Percentiles rank a stretch among this genome's conserved stretches.
phyloP scores from a whole-genome alignment of 208 protist genomes.

The Acanthamoeba divionensis region DNA sequence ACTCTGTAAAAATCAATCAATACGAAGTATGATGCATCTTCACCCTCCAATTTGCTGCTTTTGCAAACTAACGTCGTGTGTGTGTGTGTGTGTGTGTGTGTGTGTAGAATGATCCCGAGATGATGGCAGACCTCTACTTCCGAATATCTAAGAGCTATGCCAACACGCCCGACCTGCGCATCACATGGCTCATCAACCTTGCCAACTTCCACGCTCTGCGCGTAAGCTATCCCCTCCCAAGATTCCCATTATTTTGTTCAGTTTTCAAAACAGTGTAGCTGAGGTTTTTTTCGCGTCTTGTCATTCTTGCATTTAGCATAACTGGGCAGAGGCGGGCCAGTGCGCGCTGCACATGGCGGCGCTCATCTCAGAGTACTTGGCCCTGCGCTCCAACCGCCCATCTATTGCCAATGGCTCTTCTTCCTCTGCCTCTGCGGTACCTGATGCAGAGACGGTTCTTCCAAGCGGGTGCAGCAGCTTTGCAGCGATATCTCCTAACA shows the following conservation, averaged over 20 bases:
- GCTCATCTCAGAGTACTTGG: conserved; percentile 67
- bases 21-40: too few species aligned
- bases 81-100: too few species aligned
- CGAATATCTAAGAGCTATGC: neutral
- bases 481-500: neutral
- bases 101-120: neutral
- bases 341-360: conserved; percentile 68
- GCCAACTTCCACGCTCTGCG: conserved; percentile 35
- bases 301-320: neutral
- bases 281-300: too few species aligned
- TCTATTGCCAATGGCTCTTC: neutral
- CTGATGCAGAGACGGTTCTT: neutral
- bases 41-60: too few species aligned
- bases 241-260: conserved; percentile 11
- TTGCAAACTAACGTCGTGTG: too few species aligned
- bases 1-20: conserved; percentile 56
- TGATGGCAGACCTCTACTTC: neutral
- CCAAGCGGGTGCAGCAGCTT: neutral
- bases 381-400: neutral
- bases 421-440: neutral
- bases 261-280: too few species aligned
- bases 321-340: conserved; percentile 68
- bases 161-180: conserved; percentile 69
- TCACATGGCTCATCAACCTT: conserved; percentile 70
- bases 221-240: conserved; percentile 52